Evolutionary conservation across 176 grass and related monocot genomes (phyloP).

Genomic region (Aegilops tauschii): DNA sequence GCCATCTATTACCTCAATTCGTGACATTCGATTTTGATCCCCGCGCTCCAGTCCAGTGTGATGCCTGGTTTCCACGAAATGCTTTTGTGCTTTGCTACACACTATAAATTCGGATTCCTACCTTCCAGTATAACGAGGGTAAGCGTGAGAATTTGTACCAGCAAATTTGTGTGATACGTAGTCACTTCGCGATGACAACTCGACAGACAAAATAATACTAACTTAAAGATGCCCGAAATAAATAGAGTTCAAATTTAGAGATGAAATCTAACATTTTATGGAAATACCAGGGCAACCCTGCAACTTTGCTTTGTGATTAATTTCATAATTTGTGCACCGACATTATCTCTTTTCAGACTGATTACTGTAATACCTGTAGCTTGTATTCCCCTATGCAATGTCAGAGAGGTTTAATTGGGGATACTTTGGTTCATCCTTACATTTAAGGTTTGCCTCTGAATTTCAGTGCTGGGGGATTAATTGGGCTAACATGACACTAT

Average conservation of each 20-base stretch:
- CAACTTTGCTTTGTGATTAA: not conserved
- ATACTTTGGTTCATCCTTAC: not conserved
- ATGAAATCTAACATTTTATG: not conserved
- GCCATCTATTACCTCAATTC: not conserved
- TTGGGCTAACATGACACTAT: not conserved
- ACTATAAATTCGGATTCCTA: not conserved
- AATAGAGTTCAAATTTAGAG: not conserved
- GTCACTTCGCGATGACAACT: too few relatives aligned
- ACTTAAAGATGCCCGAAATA: not conserved
- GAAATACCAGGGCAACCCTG: not conserved
- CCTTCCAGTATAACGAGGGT: not conserved
- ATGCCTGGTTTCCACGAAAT: not conserved
- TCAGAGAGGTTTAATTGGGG: not conserved
- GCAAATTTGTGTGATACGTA: not conserved
- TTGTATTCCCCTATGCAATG: not conserved
- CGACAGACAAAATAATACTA: too few relatives aligned
- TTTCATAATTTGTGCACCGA: not conserved
- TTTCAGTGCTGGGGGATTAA: not conserved
- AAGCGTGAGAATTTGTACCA: not conserved
- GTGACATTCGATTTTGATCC: not conserved
- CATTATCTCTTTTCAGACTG: not conserved
- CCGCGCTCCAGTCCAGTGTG: not conserved
- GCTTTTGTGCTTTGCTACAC: not conserved
- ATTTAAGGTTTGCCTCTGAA: not conserved
- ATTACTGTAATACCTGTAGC: not conserved